phyloP scores from a whole-genome alignment of 2,329 filamentous ascomycete species.

The Sarocladiaceae sp. region DNA sequence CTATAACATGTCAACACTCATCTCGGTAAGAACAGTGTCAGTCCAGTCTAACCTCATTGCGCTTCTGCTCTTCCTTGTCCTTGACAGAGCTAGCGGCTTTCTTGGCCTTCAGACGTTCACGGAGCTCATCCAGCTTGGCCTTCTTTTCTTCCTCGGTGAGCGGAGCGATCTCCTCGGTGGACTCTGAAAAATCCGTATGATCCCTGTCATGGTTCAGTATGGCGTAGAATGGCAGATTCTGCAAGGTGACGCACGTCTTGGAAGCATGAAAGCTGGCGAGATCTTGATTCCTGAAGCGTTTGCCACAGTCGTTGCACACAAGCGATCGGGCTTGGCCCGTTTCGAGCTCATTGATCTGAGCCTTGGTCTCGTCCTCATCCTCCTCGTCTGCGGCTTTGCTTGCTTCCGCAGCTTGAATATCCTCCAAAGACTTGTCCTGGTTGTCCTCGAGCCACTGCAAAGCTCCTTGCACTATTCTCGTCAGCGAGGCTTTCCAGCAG shows the following conservation, averaged over 20 bases:
- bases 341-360: conserved; percentile 59
- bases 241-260: conserved; percentile 56
- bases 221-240: not conserved
- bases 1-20: too few relatives aligned
- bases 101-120: conserved; percentile 66
- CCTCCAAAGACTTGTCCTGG: conserved; percentile 78
- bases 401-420: conserved; percentile 53
- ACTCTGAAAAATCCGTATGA: conserved; percentile 88
- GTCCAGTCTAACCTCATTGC: conserved; percentile 75
- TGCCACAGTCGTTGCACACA: conserved; percentile 90
- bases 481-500: conserved; percentile 6
- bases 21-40: too few relatives aligned
- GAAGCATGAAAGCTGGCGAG: conserved; percentile 86
- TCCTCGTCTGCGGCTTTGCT: conserved; percentile 38
- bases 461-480: conserved; percentile 66
- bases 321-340: conserved; percentile 73
- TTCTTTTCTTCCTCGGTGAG: conserved; percentile 90
- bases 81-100: conserved; percentile 58
- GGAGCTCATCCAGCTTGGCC: conserved; percentile 68
- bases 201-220: conserved; percentile 41
- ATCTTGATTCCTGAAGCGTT: conserved; percentile 75
- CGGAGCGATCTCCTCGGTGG: conserved; percentile 83
- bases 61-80: conserved; percentile 76
- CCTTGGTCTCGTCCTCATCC: conserved; percentile 40
- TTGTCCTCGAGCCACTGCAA: conserved; percentile 94